Conservation (phyloP, 2,329 filamentous ascomycete genomes). For the Paraphoma chrysanthemicola region DNA sequence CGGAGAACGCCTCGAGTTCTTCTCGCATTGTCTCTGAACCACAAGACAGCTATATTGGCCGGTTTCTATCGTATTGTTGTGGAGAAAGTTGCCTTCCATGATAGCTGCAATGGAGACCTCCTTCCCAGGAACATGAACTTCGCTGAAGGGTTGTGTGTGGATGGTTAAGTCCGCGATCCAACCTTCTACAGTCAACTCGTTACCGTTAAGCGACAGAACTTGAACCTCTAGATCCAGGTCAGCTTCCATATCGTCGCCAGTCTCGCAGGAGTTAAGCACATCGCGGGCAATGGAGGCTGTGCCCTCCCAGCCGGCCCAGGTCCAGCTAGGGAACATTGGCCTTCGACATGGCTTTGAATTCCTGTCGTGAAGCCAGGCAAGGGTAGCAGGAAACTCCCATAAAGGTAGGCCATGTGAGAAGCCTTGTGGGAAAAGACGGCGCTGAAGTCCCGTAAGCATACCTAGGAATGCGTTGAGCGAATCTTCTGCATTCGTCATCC, state of each 20-base stretch:
- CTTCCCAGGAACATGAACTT: background rate
- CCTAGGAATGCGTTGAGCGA: constrained; percentile 5
- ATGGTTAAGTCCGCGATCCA: background rate
- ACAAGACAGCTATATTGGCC: background rate
- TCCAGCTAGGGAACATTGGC: background rate
- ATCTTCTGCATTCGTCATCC: constrained; percentile 3
- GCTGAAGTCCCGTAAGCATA: constrained; percentile 1
- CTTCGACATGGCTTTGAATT: background rate
- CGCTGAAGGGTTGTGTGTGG: background rate
- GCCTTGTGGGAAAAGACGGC: constrained; percentile 2
- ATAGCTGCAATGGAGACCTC: constrained; percentile 3
- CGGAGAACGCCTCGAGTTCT: background rate
- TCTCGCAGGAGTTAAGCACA: background rate
- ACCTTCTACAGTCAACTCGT: background rate
- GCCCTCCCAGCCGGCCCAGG: constrained; percentile 4
- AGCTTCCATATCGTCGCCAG: background rate
- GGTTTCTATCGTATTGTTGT: constrained; percentile 1
- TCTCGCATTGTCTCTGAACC: background rate
- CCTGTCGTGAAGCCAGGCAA: constrained; percentile 2
- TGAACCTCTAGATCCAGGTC: background rate
- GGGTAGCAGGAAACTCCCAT: background rate
- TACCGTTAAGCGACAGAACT: background rate
- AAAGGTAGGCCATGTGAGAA: background rate
- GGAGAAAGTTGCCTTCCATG: constrained; percentile 4
- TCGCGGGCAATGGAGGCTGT: background rate